Conservation (phyloP, 371 early-diverging fungal genomes). For the Funneliformis caledonium region DNA sequence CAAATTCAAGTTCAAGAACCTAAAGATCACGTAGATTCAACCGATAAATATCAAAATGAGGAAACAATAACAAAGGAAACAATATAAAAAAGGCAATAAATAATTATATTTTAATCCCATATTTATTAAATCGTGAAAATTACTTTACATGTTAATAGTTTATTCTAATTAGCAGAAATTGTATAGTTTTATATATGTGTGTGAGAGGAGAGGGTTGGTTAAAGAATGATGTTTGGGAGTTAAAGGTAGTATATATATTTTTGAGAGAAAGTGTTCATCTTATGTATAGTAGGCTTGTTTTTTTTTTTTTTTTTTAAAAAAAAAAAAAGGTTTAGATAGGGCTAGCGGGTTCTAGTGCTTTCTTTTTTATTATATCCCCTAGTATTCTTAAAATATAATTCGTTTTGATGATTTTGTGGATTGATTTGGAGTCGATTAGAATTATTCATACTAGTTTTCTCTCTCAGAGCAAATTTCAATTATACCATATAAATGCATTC, state of each 20-base stretch:
- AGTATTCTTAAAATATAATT: background rate
- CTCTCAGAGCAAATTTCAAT: background rate
- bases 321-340: background rate
- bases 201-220: background rate
- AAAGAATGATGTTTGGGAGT: background rate
- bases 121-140: too few relatives aligned
- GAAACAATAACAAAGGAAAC: background rate
- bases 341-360: slow-evolving; percentile 25
- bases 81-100: background rate
- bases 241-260: background rate
- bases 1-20: background rate
- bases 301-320: too few relatives aligned
- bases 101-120: background rate
- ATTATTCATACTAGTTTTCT: background rate
- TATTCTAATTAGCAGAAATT: background rate
- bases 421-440: background rate
- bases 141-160: background rate
- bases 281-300: background rate
- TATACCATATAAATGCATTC: background rate
- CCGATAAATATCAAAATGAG: background rate
- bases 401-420: too few relatives aligned
- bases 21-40: background rate
- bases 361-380: background rate
- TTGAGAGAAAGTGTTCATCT: too few relatives aligned
- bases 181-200: background rate